Conservation (phyloP, 306 rosid species). For the Abrus pulchellus region DNA sequence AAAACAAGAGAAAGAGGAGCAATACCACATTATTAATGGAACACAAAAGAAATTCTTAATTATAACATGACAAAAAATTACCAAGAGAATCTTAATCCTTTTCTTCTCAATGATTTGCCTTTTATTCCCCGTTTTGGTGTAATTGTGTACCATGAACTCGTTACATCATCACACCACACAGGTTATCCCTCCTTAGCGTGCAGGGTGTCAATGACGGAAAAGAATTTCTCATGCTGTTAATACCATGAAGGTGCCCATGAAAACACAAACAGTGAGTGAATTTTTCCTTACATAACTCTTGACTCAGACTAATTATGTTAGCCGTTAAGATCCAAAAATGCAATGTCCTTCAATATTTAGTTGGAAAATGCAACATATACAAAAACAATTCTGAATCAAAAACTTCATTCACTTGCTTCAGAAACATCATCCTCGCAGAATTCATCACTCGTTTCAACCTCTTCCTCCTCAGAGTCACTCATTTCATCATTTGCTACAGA, state of each 20-base stretch:
- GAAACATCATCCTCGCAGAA: constrained; percentile 60
- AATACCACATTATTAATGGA: no score
- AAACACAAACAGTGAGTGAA: no score
- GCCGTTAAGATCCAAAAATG: neutral
- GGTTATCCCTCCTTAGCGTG: no score
- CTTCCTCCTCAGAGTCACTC: constrained; percentile 58
- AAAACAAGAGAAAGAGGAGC: no score
- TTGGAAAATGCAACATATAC: neutral
- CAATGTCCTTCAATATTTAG: neutral
- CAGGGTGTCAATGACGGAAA: no score
- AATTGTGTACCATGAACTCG: no score
- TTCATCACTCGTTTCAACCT: constrained; percentile 53
- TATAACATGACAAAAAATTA: no score
- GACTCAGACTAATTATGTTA: neutral
- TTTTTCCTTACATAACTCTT: neutral
- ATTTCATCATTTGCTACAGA: constrained; percentile 44
- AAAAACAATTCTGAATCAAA: constrained; percentile 52
- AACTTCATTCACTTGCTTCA: constrained; percentile 41
- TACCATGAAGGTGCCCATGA: neutral
- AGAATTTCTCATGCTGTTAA: neutral
- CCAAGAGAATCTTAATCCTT: no score
- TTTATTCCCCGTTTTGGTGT: no score
- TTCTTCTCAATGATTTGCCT: no score
- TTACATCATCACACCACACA: no score
- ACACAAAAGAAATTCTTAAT: no score